These are phyloP conservation scores for Cucurbita pepo DNA, from an alignment of 306 rosid species.

Conservation along the genomic window DNA sequence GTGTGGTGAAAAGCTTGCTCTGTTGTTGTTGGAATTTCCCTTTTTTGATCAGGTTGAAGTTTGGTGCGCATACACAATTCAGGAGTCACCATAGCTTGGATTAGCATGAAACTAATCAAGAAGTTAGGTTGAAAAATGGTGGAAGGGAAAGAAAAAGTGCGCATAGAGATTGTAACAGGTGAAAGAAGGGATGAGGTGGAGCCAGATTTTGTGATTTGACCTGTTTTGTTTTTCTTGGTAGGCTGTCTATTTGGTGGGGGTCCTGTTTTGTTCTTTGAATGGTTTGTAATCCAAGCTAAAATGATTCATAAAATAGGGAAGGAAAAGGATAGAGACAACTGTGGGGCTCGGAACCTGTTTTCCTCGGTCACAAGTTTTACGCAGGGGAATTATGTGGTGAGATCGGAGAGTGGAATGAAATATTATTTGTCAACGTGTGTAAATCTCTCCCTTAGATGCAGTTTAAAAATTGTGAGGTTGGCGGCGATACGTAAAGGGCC, in stretches of 20 bases:
- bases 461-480: no score
- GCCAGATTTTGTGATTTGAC: background rate
- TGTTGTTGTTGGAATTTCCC: background rate
- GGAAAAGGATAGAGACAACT: no score
- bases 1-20: background rate
- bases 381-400: background rate
- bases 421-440: fast-evolving
- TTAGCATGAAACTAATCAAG: background rate
- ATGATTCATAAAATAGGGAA: background rate
- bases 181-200: background rate
- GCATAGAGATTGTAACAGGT: background rate
- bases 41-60: background rate
- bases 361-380: background rate
- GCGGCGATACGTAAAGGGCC: no score
- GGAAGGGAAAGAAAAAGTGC: conserved; percentile 1
- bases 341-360: background rate
- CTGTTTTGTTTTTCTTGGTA: conserved; percentile 1
- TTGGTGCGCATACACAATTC: background rate
- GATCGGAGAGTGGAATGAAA: no score
- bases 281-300: conserved; percentile 4
- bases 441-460: no score
- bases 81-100: background rate
- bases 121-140: conserved; percentile 1
- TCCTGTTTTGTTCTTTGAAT: background rate
- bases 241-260: background rate